Evolutionary conservation across 371 early-diverging fungal species (phyloP), one percentile per base, ranked within the genome.

Genomic region (Nematocida sp.): DNA sequence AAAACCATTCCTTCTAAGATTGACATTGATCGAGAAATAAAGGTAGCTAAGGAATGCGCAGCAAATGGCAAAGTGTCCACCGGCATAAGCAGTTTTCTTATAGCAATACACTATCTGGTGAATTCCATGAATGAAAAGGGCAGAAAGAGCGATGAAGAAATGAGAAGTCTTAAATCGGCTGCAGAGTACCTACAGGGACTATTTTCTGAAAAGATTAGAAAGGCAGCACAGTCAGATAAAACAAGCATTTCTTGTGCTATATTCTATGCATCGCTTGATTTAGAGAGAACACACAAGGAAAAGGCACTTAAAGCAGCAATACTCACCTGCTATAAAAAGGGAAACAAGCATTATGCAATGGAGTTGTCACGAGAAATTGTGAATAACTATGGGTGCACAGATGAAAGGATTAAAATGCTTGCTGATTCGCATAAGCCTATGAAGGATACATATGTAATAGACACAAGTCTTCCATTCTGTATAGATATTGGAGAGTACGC

Each of bases 131-230:
- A 13, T 50, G 52, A 50, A 50, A 40, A 33, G 18, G 46, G 44
- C 33, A 52, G 25, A 45, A 40, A 27, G 55, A 61, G 13, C 47
- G 6, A 9, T 58, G 15, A 61, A 50, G 52, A 44, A 40, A 13
- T n/a, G 58, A 15, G 66, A 9, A 47, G 46, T 18, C 56, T 84
- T 40, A 70, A 47, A 50, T 27, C 33, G 27, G 54, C 82, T 5
- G 83, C 85, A 33, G 45, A 39, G 25, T 86, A 86, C 66, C 33
- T 84, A 11, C 74, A 72, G 33, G 84, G 84, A 1, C 72, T 86
- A 2, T 60, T 33, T 39, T 66, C 72, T 50, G 84, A 84, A 60
- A 82, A 58, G 25, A 47, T 67, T n/a, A 75, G 84, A 45, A 83
- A 61, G 57, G 82, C 83, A 18, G 71, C 73, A 4, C 55, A 66